Evolutionary conservation across 1,139 yeast species (phyloP), one percentile per base, ranked within the genome.

Genomic region (Lodderomyces beijingensis): DNA sequence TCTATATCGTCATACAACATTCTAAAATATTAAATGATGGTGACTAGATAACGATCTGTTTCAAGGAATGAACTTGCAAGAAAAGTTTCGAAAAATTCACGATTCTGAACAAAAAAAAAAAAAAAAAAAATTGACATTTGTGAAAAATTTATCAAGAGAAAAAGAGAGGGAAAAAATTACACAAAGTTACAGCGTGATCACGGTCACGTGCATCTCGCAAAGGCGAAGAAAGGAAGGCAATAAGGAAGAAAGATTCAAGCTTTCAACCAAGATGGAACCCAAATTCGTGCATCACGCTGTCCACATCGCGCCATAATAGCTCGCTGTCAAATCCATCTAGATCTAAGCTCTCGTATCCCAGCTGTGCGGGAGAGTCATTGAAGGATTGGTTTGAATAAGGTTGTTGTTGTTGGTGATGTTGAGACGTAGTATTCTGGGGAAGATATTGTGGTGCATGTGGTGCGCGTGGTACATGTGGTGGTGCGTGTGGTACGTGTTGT

Each of bases 271-370:
- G 67, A 65, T 83, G 86, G 62, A 89, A 88, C 8, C 96, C 97
- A 60, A 88, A 88, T 51, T 88, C 96, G 47, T 85, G 85, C 96
- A 89, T 87, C 39, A 89, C 85, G 34, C 85, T 70, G 44, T 87
- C 95, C 16, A 89, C 94, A 50, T 89, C 95, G 50, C 82, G 83
- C 89, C 95, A 87, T 10, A 87, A 72, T 47, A 80, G 58, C 38
- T 83, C 95, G 23, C 80, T 77, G 33, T 65, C 72, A 34, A 65
- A 51, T 12, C 50, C 45, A 32, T 54, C 62, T 35, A 59, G 42
- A 32, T 63, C 70, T 28, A 64, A 47, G 33, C 51, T 57, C 28
- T 57, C 64, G 21, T 60, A 43, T 16, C 61, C 57, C 16, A 51
- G 53, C 32, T 57, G 61, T 17, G 27, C 10, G 7, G 69, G 66